Percentiles rank a stretch among this genome's conserved stretches.
Evolutionary conservation across 371 early-diverging fungal species (phyloP).

Genomic region (Rhizopus delemar): DNA sequence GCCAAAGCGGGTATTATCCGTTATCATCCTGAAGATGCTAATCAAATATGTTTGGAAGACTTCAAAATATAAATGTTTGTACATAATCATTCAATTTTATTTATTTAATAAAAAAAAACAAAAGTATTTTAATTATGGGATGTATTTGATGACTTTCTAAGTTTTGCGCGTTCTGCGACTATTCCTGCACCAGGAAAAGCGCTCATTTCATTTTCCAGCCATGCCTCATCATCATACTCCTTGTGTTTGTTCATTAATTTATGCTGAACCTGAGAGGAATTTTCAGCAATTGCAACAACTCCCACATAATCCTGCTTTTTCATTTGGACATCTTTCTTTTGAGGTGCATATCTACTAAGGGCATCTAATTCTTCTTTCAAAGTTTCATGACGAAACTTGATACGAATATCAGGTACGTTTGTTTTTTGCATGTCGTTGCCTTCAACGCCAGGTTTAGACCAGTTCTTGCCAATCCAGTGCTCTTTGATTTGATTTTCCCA

Average conservation of each 20-base stretch:
- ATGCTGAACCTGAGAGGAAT: not conserved
- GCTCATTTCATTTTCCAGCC: no score
- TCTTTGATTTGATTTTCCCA: constrained; percentile 90
- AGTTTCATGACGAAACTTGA: constrained; percentile 87
- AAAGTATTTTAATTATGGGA: not conserved
- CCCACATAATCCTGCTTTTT: constrained; percentile 5
- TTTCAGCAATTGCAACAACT: not conserved
- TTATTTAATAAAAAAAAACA: constrained; percentile 9
- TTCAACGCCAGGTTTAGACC: constrained; percentile 74
- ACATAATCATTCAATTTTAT: constrained; percentile 2
- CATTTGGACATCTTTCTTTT: not conserved
- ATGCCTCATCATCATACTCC: not conserved
- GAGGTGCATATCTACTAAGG: constrained; percentile 26
- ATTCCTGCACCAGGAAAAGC: no score
- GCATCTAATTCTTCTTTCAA: constrained; percentile 79
- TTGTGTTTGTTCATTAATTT: not conserved
- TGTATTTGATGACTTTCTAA: not conserved
- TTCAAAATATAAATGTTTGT: constrained; percentile 21
- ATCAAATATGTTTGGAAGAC: constrained; percentile 46
- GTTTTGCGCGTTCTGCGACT: not conserved
- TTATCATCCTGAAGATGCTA: constrained; percentile 56
- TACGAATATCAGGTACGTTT: constrained; percentile 93
- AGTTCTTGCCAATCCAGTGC: constrained; percentile 91
- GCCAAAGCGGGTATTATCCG: constrained; percentile 55
- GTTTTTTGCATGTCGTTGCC: constrained; percentile 94